Base-by-base conservation (phyloP, 257 asterid genomes). In the Echium plantagineum region DNA sequence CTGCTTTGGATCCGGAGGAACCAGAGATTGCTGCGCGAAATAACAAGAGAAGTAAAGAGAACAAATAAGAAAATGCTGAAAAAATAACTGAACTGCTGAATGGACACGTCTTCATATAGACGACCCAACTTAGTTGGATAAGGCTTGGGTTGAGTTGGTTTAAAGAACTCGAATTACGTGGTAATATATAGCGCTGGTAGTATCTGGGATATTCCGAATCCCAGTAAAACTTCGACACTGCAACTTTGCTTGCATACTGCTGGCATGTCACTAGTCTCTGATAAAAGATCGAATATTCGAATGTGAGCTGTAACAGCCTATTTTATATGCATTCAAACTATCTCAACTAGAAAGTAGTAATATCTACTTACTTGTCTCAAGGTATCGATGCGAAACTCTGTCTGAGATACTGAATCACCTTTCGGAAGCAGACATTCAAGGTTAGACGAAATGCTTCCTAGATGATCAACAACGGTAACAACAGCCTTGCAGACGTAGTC, bases 381-480 rank as follows among this genome's bases (percentile, higher is more conserved):
- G 67, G 59, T 55, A 53, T 80, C 63, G 3, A 86, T 71, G 55
- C 64, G 73, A 35, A 62, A 54, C 18, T 81, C 77, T 24, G 94
- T 66, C 57, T 80, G 70, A 64, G 80, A 65, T 72, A 82, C 24
- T 17, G 77, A 63, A 67, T 70, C 57, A 65, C 47, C 70, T 49
- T 56, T 49, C 15, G 81, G 49, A 54, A 86, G 66, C 28, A 35
- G 66, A 28, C 67, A 60, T 71, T 86, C 86, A 60, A 86, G 81
- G 21, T 72, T 71, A 52, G 85, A 78, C 42, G 95, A 76, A 9
- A 86, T 70, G 73, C 74, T 69, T 55, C 94, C 95, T 2, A 86
- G 55, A 78, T 84, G 94, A 80, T 86, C 95, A 21, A 84, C 75
- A 0, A 75, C 71, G 30, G 86, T 77, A 7, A 84, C 85, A 0